A percentile compares a stretch with the other conserved stretches of the same genome.
phyloP scores from a whole-genome alignment of 257 asterid genomes.

The Solanum tacnaense region DNA sequence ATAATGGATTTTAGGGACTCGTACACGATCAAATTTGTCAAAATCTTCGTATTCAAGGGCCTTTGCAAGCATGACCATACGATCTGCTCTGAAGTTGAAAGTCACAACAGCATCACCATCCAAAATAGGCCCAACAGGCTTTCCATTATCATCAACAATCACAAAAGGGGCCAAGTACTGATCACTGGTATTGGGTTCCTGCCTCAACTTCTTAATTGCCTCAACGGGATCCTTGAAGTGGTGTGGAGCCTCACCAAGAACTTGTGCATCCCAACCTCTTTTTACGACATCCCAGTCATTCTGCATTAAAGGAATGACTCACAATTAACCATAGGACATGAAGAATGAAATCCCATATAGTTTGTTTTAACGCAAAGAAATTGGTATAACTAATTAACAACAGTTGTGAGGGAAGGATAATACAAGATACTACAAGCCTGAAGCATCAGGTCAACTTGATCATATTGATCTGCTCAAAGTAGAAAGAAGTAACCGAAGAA shows the following conservation, averaged over 20 bases:
- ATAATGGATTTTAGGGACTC: slow-evolving; percentile 71
- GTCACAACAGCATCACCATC: slow-evolving; percentile 99
- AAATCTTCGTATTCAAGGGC: slow-evolving; percentile 81
- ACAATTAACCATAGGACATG: neutral
- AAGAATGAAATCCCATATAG: slow-evolving; percentile 1
- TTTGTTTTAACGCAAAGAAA: neutral
- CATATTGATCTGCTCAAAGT: neutral
- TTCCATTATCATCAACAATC: slow-evolving; percentile 70
- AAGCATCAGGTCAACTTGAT: neutral
- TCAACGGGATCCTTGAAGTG: slow-evolving; percentile 64
- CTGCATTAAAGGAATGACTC: slow-evolving; percentile 16
- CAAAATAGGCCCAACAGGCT: slow-evolving; percentile 83
- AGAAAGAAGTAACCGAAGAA: neutral
- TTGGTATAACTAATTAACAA: neutral
- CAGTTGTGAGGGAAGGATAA: neutral
- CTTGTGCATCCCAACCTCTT: slow-evolving; percentile 99
- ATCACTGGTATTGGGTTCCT: slow-evolving; percentile 50
- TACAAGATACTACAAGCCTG: neutral
- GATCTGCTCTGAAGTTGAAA: slow-evolving; percentile 90
- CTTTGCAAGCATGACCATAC: slow-evolving; percentile 88
- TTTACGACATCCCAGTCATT: slow-evolving; percentile 93
- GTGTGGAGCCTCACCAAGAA: slow-evolving; percentile 93
- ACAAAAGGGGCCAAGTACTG: slow-evolving; percentile 92
- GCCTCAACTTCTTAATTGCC: slow-evolving; percentile 84
- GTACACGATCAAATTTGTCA: slow-evolving; percentile 76